A percentile compares a stretch with the other conserved stretches of the same genome.
These are phyloP conservation scores for Arthrobotrys sinensis DNA, from an alignment of 2,329 filamentous ascomycete species.

Conservation along the genomic window DNA sequence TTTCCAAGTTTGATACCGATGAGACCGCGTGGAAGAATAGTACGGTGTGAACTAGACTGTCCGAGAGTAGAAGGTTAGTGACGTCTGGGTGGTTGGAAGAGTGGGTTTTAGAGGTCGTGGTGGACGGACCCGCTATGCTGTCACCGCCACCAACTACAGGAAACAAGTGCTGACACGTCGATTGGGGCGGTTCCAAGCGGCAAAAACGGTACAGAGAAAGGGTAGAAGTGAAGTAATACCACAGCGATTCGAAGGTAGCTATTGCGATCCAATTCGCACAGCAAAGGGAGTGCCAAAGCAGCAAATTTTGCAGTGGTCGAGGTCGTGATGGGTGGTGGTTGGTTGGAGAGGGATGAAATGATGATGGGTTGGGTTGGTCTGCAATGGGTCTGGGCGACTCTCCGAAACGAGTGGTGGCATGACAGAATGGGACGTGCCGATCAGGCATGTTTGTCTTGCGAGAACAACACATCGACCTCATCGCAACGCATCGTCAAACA, in stretches of 20 bases:
- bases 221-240: conserved; percentile 17
- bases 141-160: conserved; percentile 57
- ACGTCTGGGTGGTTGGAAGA: conserved; percentile 13
- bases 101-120: conserved; percentile 14
- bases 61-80: conserved; percentile 9
- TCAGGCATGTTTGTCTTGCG: conserved; percentile 1
- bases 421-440: conserved; percentile 20
- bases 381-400: conserved; percentile 36
- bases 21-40: conserved; percentile 18
- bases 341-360: conserved; percentile 58
- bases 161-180: conserved; percentile 59
- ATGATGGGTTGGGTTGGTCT: conserved; percentile 50
- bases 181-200: conserved; percentile 38
- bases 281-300: conserved; percentile 28
- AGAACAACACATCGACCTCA: conserved; percentile 24
- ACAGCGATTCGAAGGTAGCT: conserved; percentile 42
- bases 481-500: conserved; percentile 26
- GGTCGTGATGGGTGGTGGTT: conserved; percentile 53
- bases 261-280: conserved; percentile 48
- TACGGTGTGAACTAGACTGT: conserved; percentile 3
- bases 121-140: conserved; percentile 48
- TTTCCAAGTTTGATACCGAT: conserved; percentile 3
- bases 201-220: conserved; percentile 22
- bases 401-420: conserved; percentile 46
- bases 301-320: conserved; percentile 23